These are phyloP conservation scores for Hypoxylon sp. DNA, from an alignment of 2,329 filamentous ascomycete genomes.

Conservation along the genomic window DNA sequence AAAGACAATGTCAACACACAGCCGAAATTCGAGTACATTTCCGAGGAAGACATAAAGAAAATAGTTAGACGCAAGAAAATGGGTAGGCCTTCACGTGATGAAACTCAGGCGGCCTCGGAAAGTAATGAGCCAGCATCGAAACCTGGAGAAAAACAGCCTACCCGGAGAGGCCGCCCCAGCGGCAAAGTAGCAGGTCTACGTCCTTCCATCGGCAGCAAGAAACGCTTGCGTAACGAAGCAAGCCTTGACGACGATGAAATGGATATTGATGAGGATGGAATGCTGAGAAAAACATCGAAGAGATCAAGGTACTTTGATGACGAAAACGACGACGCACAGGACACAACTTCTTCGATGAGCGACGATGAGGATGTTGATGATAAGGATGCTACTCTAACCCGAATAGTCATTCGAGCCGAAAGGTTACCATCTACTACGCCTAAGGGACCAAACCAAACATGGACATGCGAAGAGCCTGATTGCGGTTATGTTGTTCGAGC, in stretches of 20 bases:
- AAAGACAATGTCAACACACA: conserved; percentile 50
- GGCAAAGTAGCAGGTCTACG: conserved; percentile 64
- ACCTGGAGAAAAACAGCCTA: conserved; percentile 47
- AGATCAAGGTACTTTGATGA: conserved; percentile 46
- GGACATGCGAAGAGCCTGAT: conserved; percentile 75
- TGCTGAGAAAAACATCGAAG: conserved; percentile 51
- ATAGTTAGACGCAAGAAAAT: conserved; percentile 50
- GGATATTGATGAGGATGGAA: conserved; percentile 53
- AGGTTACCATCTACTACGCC: conserved; percentile 64
- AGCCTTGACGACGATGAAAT: conserved; percentile 57
- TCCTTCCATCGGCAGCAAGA: conserved; percentile 59
- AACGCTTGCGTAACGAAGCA: conserved; percentile 58
- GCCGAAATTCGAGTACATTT: conserved; percentile 48
- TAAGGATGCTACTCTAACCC: conserved; percentile 35
- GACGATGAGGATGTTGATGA: conserved; percentile 53
- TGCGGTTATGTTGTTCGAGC: conserved; percentile 76
- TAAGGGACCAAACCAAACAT: conserved; percentile 73
- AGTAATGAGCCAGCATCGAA: conserved; percentile 40
- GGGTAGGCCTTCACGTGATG: conserved; percentile 35
- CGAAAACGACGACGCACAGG: conserved; percentile 45
- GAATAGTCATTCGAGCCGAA: conserved; percentile 64
- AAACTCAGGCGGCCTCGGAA: conserved; percentile 26
- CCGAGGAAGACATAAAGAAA: conserved; percentile 48
- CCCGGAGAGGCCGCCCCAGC: conserved; percentile 55
- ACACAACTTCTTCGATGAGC: conserved; percentile 36